Conservation (phyloP, 805 yeast species). For the Brettanomyces bruxellensis region DNA sequence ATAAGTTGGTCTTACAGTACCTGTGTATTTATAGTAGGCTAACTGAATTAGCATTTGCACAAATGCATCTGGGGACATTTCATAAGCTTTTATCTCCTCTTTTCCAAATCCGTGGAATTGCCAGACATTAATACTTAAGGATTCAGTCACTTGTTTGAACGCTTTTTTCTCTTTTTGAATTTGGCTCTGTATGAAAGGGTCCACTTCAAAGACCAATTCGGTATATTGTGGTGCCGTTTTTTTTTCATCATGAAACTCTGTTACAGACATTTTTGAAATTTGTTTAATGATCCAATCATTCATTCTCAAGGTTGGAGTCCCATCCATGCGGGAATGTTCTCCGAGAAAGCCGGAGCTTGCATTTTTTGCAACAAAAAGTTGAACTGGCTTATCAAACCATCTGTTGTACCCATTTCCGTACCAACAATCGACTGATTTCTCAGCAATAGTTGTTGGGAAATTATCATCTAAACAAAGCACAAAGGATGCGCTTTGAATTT, state of each 20-base stretch:
- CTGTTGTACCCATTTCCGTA: conserved; percentile 93
- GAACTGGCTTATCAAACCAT: conserved; percentile 89
- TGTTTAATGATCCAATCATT: conserved; percentile 65
- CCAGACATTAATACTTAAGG: conserved; percentile 72
- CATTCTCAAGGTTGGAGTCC: conserved; percentile 86
- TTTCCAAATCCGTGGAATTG: conserved; percentile 83
- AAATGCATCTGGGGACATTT: conserved; percentile 87
- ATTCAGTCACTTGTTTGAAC: conserved; percentile 44
- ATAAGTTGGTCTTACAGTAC: conserved; percentile 80
- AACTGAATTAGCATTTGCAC: conserved; percentile 87
- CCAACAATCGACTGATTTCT: conserved; percentile 81
- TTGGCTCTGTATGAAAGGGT: conserved; percentile 38
- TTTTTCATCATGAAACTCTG: conserved; percentile 10
- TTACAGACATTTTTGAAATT: conserved; percentile 31
- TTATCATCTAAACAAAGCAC: conserved; percentile 71
- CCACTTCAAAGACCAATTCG: conserved; percentile 48
- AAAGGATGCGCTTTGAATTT: conserved; percentile 72
- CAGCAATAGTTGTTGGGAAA: conserved; percentile 67
- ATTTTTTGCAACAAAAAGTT: conserved; percentile 71
- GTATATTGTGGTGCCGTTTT: conserved; percentile 3
- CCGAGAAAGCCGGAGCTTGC: conserved; percentile 90
- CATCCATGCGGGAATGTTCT: conserved; percentile 98
- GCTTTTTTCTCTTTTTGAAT: conserved; percentile 48
- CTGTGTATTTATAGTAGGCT: conserved; percentile 78
- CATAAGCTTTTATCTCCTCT: conserved; percentile 71